Conservation (phyloP, 2,329 filamentous ascomycete species). For the Cladorrhinum sp. region DNA sequence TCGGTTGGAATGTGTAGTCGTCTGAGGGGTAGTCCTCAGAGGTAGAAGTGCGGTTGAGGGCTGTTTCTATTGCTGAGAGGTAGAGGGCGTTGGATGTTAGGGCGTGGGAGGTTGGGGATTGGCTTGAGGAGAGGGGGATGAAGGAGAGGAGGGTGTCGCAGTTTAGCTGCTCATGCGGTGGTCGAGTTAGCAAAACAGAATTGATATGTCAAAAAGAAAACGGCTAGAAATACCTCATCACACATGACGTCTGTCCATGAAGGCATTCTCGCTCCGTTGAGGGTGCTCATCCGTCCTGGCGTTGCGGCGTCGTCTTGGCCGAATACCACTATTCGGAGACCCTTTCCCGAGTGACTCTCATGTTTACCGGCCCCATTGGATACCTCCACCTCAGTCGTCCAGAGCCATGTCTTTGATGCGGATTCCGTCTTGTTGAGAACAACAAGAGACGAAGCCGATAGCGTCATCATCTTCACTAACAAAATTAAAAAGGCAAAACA, state of each 20-base stretch:
- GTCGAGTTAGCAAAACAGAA: too few relatives aligned
- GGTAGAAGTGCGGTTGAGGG: constrained; percentile 26
- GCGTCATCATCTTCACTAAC: constrained; percentile 22
- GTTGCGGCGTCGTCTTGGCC: constrained; percentile 48
- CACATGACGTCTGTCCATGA: constrained; percentile 51
- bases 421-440: not conserved
- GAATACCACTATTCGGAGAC: constrained; percentile 51
- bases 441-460: constrained; percentile 25
- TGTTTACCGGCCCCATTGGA: constrained; percentile 8
- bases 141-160: constrained; percentile 47
- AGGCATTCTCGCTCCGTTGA: constrained; percentile 22
- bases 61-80: constrained; percentile 41
- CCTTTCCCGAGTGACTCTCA: constrained; percentile 25
- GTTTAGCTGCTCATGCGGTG: constrained; percentile 42
- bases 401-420: constrained; percentile 21
- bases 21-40: constrained; percentile 44
- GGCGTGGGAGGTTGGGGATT: constrained; percentile 41
- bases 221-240: too few relatives aligned
- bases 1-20: too few relatives aligned
- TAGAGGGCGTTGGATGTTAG: constrained; percentile 56
- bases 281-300: constrained; percentile 26
- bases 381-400: constrained; percentile 3
- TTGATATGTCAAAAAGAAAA: too few relatives aligned
- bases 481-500: constrained; percentile 25
- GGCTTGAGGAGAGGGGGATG: constrained; percentile 34